Conservation (phyloP, 2,329 filamentous ascomycete species). For the Chaetomium sp. region DNA sequence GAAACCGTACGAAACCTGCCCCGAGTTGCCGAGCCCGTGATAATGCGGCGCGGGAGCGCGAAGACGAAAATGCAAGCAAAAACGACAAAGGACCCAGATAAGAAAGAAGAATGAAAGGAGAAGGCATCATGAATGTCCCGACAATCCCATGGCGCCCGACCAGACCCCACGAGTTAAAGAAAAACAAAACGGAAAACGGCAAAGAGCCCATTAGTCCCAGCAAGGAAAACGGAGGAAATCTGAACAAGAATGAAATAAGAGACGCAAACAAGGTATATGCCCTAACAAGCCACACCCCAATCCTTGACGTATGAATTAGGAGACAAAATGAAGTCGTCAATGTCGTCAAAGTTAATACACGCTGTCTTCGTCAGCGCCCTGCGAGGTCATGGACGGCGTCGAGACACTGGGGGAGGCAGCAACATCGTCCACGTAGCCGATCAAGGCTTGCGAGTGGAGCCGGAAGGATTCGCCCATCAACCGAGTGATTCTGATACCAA, state of each 20-base stretch:
- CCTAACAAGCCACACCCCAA: conserved; percentile 32
- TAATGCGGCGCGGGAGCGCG: too few species aligned
- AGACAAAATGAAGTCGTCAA: conserved; percentile 43
- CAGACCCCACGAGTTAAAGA: conserved; percentile 27
- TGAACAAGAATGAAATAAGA: conserved; percentile 23
- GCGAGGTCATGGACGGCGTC: conserved; percentile 65
- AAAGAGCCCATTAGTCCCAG: conserved; percentile 24
- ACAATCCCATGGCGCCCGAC: conserved; percentile 19
- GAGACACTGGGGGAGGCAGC: conserved; percentile 63
- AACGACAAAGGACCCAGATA: conserved; percentile 23
- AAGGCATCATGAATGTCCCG: conserved; percentile 17
- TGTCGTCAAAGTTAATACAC: conserved; percentile 55
- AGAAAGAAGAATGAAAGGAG: conserved; percentile 22
- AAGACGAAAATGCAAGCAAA: conserved; percentile 25
- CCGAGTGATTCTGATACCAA: conserved; percentile 65
- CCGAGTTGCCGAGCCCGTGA: conserved; percentile 40
- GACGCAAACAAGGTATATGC: conserved; percentile 34
- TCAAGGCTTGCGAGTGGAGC: conserved; percentile 86
- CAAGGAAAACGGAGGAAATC: conserved; percentile 23
- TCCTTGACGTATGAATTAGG: conserved; percentile 32
- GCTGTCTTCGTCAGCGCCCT: conserved; percentile 64
- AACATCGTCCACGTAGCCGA: conserved; percentile 85
- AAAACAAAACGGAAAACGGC: conserved; percentile 26
- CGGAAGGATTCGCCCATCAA: conserved; percentile 98
- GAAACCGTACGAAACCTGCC: conserved; percentile 35